Conservation (phyloP, 2,329 filamentous ascomycete genomes). For the Ceratocystis cubensis region DNA sequence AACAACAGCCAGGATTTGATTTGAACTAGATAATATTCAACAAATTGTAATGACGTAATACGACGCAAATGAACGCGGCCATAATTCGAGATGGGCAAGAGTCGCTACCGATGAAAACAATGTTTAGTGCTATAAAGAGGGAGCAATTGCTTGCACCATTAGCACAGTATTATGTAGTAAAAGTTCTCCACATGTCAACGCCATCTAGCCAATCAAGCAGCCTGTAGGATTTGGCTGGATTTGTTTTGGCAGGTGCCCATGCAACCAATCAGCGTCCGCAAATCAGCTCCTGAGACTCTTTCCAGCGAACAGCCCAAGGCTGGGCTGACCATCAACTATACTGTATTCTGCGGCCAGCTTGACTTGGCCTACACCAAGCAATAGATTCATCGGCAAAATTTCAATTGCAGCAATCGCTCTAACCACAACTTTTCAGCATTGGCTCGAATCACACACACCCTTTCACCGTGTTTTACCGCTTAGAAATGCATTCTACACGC, state of each 20-base stretch:
- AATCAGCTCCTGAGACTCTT: slow-evolving; percentile 4
- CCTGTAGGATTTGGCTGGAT: neutral
- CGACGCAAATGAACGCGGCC: neutral
- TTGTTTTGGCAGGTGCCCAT: slow-evolving; percentile 15
- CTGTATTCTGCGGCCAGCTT: neutral
- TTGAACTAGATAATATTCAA: too few species aligned
- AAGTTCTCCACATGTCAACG: neutral
- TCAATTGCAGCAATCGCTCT: neutral
- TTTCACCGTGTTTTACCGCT: neutral
- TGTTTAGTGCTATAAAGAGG: too few species aligned
- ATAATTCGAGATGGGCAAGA: too few species aligned
- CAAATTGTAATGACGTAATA: neutral
- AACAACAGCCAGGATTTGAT: too few species aligned
- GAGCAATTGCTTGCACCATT: too few species aligned
- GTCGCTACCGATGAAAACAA: too few species aligned
- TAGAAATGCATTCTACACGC: neutral
- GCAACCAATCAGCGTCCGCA: slow-evolving; percentile 18
- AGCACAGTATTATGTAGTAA: too few species aligned
- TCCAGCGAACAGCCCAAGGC: neutral
- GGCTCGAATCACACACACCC: neutral
- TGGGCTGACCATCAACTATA: neutral
- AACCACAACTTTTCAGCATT: neutral
- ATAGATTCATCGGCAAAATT: neutral
- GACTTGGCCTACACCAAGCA: neutral
- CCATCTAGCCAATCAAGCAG: neutral